These are phyloP conservation scores for Salix arbutifolia DNA, from an alignment of 345 rosid genomes.

Conservation along the genomic window DNA sequence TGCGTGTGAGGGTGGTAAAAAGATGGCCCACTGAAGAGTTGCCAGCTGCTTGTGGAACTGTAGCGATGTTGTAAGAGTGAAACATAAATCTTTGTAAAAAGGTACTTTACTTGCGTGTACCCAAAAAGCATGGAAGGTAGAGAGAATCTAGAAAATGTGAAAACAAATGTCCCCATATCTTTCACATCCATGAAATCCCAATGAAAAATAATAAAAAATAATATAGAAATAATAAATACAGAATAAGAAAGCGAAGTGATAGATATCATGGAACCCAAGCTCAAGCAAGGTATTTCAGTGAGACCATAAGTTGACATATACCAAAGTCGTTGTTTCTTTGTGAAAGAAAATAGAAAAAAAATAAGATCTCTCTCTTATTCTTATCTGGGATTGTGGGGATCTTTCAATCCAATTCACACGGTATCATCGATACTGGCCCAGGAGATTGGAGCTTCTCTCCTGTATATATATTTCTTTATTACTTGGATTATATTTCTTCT, in stretches of 20 bases:
- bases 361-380: constrained; percentile 10
- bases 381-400: constrained; percentile 24
- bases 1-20: constrained; percentile 19
- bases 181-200: constrained; percentile 12
- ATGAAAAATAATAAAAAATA: background rate
- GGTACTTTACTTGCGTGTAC: constrained; percentile 14
- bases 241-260: background rate
- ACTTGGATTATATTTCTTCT: background rate
- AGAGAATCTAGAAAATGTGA: constrained; percentile 43
- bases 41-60: constrained; percentile 30
- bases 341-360: background rate
- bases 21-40: constrained; percentile 13
- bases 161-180: constrained; percentile 15
- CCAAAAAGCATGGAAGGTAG: constrained; percentile 38
- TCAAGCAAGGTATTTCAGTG: constrained; percentile 22
- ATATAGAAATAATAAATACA: background rate
- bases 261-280: constrained; percentile 1
- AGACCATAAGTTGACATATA: constrained; percentile 47
- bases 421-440: constrained; percentile 27
- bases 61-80: constrained; percentile 5
- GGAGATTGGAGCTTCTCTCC: constrained; percentile 25
- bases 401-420: constrained; percentile 1
- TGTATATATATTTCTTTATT: background rate
- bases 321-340: constrained; percentile 32
- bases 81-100: too few relatives aligned